These are phyloP conservation scores for Coemansia sp. DNA, from an alignment of 192 early-diverging fungal genomes.

Conservation along the genomic window DNA sequence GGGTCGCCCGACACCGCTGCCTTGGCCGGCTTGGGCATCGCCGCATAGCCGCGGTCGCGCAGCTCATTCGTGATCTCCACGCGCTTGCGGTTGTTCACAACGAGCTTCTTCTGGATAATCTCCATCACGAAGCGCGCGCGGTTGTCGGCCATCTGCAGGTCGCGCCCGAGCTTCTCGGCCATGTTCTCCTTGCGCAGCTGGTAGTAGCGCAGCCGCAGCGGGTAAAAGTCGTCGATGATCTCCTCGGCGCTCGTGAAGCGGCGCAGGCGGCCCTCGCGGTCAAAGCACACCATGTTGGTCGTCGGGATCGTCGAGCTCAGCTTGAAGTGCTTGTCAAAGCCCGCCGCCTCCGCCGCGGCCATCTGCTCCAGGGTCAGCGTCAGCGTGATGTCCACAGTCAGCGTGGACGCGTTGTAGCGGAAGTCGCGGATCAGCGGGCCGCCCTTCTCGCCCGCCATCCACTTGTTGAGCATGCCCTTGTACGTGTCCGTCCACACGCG, in stretches of 20 bases:
- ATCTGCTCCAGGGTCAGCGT: conserved; percentile 62
- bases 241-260: conserved; percentile 76
- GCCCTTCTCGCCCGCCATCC: conserved; percentile 76
- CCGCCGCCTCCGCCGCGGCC: conserved; percentile 70
- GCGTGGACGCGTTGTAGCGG: conserved; percentile 53
- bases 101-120: conserved; percentile 80
- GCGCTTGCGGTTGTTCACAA: conserved; percentile 86
- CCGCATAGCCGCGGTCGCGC: conserved; percentile 62
- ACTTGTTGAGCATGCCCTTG: conserved; percentile 80
- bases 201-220: conserved; percentile 80
- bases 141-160: conserved; percentile 73
- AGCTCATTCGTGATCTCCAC: conserved; percentile 72
- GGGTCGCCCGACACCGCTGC: too few relatives aligned
- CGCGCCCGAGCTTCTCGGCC: conserved; percentile 61
- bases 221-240: conserved; percentile 87
- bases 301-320: conserved; percentile 68
- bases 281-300: conserved; percentile 94
- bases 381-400: conserved; percentile 46
- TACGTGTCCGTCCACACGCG: conserved; percentile 85
- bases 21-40: conserved; percentile 55
- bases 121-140: conserved; percentile 86
- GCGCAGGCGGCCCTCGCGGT: conserved; percentile 78
- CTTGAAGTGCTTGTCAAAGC: conserved; percentile 83
- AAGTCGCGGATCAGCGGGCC: conserved; percentile 61
- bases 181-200: conserved; percentile 81